These are phyloP conservation scores for Lineolata rhizophorae DNA, from an alignment of 495 filamentous ascomycete genomes.

Conservation along the genomic window DNA sequence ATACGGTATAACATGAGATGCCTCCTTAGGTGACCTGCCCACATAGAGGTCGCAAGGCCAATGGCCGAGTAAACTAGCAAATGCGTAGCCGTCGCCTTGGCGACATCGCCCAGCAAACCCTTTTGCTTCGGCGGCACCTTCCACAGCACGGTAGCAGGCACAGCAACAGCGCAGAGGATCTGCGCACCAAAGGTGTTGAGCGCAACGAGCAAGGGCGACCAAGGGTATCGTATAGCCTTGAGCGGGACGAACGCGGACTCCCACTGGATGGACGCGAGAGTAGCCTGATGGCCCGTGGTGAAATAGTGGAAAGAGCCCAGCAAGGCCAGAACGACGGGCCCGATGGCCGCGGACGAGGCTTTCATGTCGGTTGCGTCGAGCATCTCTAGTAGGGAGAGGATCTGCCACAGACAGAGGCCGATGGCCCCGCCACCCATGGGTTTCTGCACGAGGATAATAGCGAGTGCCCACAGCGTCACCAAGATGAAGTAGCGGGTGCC, in stretches of 20 bases:
- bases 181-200: constrained; percentile 81
- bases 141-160: constrained; percentile 74
- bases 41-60: constrained; percentile 62
- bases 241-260: constrained; percentile 89
- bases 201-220: constrained; percentile 57
- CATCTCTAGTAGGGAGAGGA: constrained; percentile 72
- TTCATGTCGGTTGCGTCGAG: constrained; percentile 50
- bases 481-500: constrained; percentile 81
- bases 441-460: constrained; percentile 65
- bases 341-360: constrained; percentile 40
- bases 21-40: constrained; percentile 64
- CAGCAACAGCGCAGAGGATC: constrained; percentile 53
- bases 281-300: constrained; percentile 93
- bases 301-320: constrained; percentile 88
- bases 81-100: constrained; percentile 47
- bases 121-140: constrained; percentile 37
- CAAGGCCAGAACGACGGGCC: constrained; percentile 62
- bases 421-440: constrained; percentile 83
- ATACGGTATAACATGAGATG: constrained; percentile 98
- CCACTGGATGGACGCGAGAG: constrained; percentile 80
- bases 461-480: constrained; percentile 50
- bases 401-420: constrained; percentile 58
- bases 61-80: constrained; percentile 63
- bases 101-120: constrained; percentile 43
- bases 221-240: constrained; percentile 65